phyloP scores from a whole-genome alignment of 2,329 filamentous ascomycete genomes.

The Pestalotiopsis sp. region DNA sequence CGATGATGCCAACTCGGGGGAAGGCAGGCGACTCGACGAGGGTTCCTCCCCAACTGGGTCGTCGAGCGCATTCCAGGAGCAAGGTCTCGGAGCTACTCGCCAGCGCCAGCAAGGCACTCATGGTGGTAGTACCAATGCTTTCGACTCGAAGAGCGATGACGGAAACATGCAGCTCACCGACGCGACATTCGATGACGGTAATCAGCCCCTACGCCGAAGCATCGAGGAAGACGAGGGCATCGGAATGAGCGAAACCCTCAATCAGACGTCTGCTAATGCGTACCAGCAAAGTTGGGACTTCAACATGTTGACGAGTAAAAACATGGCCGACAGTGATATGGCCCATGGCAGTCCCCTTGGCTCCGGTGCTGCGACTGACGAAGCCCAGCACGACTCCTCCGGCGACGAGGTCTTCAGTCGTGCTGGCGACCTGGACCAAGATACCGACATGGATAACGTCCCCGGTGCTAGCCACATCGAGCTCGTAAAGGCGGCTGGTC shows the following conservation, averaged over 20 bases:
- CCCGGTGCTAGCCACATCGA: conserved; percentile 33
- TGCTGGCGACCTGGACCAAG: conserved; percentile 19
- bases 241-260: conserved; percentile 39
- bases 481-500: conserved; percentile 23
- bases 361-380: conserved; percentile 36
- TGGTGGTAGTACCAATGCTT: conserved; percentile 48
- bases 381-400: conserved; percentile 40
- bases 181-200: conserved; percentile 23
- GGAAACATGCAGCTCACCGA: conserved; percentile 22
- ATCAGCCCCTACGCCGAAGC: conserved; percentile 40
- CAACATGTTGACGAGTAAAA: conserved; percentile 34
- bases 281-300: conserved; percentile 48
- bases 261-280: conserved; percentile 26
- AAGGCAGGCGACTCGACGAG: conserved; percentile 83
- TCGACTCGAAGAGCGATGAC: conserved; percentile 22
- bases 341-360: conserved; percentile 24
- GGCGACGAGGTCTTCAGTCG: conserved; percentile 34
- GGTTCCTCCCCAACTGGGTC: conserved; percentile 86
- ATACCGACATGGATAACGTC: conserved; percentile 24
- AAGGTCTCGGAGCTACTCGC: conserved; percentile 76
- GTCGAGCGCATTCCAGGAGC: conserved; percentile 75
- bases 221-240: conserved; percentile 53
- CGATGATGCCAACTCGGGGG: conserved; percentile 63
- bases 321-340: conserved; percentile 16
- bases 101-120: conserved; percentile 55